Evolutionary conservation across 2,329 filamentous ascomycete genomes (phyloP).

Genomic region (Botrytis galanthina): DNA sequence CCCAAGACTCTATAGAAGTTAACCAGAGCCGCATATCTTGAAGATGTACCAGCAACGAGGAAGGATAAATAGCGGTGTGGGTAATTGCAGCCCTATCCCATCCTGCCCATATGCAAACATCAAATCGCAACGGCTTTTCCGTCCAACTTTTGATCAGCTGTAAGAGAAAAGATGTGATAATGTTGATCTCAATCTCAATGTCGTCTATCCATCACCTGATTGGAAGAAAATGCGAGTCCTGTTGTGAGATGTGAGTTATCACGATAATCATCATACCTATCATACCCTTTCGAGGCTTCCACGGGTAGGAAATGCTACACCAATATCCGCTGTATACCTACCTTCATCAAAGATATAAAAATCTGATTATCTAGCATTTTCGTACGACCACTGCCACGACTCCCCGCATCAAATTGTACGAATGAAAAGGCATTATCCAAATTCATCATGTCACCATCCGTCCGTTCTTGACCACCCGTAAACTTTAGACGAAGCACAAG

Average conservation of each 20-base stretch:
- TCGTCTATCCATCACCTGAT: slow-evolving; percentile 28
- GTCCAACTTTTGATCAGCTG: slow-evolving; percentile 1
- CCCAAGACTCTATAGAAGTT: neutral
- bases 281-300: neutral
- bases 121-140: slow-evolving; percentile 23
- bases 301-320: slow-evolving; percentile 21
- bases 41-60: neutral
- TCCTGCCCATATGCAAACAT: neutral
- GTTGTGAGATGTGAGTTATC: slow-evolving; percentile 27
- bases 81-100: slow-evolving; percentile 18
- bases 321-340: neutral
- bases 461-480: neutral
- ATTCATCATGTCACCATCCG: slow-evolving; percentile 2
- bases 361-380: slow-evolving; percentile 21
- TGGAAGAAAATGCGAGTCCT: slow-evolving; percentile 24
- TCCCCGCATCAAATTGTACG: neutral
- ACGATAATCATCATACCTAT: slow-evolving; percentile 21
- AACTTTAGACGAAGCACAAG: neutral
- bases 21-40: neutral
- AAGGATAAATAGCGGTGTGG: slow-evolving; percentile 32
- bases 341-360: neutral
- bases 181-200: neutral
- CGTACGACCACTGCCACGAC: slow-evolving; percentile 14
- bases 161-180: neutral
- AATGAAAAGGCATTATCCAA: neutral